phyloP scores from a whole-genome alignment of 805 yeast genomes.

The Candida sphagnicola region DNA sequence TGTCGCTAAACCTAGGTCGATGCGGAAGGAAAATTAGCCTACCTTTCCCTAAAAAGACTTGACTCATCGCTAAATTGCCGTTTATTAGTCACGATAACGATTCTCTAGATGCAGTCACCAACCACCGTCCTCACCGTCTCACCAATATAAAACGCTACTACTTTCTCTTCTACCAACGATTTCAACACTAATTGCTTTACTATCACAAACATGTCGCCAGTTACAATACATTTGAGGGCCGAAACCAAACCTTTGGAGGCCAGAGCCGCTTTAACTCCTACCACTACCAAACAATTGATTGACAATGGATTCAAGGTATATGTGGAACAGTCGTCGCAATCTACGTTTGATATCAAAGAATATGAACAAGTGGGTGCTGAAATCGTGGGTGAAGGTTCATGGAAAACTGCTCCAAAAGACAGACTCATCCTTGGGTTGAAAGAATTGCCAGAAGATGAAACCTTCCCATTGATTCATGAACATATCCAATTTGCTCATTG shows the following conservation, averaged over 20 bases:
- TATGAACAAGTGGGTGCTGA: conserved; percentile 78
- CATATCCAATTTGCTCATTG: conserved; percentile 99
- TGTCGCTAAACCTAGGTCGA: too few species aligned
- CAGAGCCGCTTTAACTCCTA: conserved; percentile 94
- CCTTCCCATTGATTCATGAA: conserved; percentile 90
- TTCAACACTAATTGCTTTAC: too few species aligned
- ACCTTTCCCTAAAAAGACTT: neutral
- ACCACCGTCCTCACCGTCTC: neutral
- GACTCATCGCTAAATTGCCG: neutral
- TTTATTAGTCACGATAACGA: conserved; percentile 1
- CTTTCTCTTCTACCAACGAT: too few species aligned
- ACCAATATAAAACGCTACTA: too few species aligned
- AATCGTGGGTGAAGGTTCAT: conserved; percentile 89
- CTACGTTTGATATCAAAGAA: conserved; percentile 73
- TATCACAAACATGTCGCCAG: conserved; percentile 29
- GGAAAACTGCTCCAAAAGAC: conserved; percentile 89
- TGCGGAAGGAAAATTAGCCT: too few species aligned
- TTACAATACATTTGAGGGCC: conserved; percentile 85
- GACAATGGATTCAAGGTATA: conserved; percentile 85
- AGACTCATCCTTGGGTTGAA: conserved; percentile 90
- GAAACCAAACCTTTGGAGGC: conserved; percentile 97
- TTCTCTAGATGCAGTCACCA: neutral
- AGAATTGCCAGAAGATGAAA: conserved; percentile 86
- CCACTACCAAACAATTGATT: conserved; percentile 76
- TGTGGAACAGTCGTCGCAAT: conserved; percentile 84